These are phyloP conservation scores for Cardamine chenopodiifolia DNA, from an alignment of 345 rosid genomes.

Conservation along the genomic window DNA sequence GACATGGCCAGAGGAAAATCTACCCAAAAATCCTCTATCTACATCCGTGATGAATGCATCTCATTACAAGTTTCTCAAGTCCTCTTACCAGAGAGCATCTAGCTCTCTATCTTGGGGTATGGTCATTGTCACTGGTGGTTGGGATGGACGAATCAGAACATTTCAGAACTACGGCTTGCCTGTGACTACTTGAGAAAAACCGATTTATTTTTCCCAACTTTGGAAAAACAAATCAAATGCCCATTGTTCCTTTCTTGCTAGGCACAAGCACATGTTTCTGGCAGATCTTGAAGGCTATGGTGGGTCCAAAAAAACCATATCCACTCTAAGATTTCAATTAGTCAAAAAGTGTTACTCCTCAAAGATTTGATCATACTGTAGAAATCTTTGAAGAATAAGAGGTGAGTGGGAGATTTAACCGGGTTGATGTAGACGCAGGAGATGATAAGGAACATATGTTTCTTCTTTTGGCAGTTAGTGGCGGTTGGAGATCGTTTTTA, in stretches of 20 bases:
- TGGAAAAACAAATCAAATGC: constrained; percentile 32
- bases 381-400: constrained; percentile 29
- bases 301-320: constrained; percentile 35
- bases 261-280: constrained; percentile 39
- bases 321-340: constrained; percentile 22
- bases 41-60: constrained; percentile 55
- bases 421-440: constrained; percentile 41
- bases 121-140: constrained; percentile 88
- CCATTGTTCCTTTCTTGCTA: constrained; percentile 39
- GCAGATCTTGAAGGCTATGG: constrained; percentile 28
- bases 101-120: constrained; percentile 87
- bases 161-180: constrained; percentile 96
- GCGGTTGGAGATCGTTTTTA: constrained; percentile 34
- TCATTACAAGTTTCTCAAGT: constrained; percentile 70
- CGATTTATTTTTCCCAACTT: constrained; percentile 9
- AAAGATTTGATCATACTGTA: constrained; percentile 24
- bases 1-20: constrained; percentile 81
- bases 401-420: constrained; percentile 31
- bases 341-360: constrained; percentile 24
- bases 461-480: constrained; percentile 38
- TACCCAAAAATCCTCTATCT: constrained; percentile 43
- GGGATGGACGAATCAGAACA: constrained; percentile 89
- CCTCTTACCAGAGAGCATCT: constrained; percentile 68
- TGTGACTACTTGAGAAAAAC: constrained; percentile 35
- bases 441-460: constrained; percentile 37